These are phyloP conservation scores for Penicillium sp. DNA, from an alignment of 2,329 filamentous ascomycete species.

Conservation along the genomic window DNA sequence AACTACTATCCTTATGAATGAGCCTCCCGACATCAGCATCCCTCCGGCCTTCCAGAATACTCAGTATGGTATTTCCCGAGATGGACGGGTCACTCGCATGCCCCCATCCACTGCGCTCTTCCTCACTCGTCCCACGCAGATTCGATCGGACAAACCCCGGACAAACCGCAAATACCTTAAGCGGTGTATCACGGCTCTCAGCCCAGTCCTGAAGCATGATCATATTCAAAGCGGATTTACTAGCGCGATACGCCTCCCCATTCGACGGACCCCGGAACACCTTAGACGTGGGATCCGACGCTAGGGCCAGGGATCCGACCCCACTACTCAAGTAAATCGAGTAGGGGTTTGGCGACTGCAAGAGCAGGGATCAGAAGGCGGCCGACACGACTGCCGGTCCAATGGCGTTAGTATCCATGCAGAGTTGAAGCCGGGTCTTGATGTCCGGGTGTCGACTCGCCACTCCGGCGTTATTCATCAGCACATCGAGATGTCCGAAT, in stretches of 20 bases:
- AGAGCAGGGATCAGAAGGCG: not conserved
- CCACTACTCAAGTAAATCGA: no score
- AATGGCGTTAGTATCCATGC: not conserved
- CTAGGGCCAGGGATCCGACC: no score
- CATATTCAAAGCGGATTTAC: not conserved
- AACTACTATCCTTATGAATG: not conserved
- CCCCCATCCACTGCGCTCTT: not conserved
- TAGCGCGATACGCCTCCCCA: not conserved
- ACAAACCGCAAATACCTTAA: not conserved
- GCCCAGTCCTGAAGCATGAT: not conserved
- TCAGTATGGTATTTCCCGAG: not conserved
- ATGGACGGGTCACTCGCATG: not conserved
- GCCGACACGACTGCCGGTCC: not conserved
- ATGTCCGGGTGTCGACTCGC: not conserved
- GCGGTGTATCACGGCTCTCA: not conserved
- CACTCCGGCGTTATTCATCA: not conserved
- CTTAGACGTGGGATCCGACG: not conserved
- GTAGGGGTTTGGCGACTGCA: not conserved
- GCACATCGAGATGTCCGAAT: not conserved
- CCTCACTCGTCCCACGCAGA: not conserved
- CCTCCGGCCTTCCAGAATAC: not conserved
- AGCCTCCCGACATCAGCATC: not conserved
- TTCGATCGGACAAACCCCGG: not conserved
- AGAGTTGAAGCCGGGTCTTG: no score
- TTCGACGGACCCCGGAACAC: not conserved